A percentile compares a stretch with the other conserved stretches of the same genome.
phyloP scores from a whole-genome alignment of 2,329 filamentous ascomycete species.

The Epicoccum sorghinum region DNA sequence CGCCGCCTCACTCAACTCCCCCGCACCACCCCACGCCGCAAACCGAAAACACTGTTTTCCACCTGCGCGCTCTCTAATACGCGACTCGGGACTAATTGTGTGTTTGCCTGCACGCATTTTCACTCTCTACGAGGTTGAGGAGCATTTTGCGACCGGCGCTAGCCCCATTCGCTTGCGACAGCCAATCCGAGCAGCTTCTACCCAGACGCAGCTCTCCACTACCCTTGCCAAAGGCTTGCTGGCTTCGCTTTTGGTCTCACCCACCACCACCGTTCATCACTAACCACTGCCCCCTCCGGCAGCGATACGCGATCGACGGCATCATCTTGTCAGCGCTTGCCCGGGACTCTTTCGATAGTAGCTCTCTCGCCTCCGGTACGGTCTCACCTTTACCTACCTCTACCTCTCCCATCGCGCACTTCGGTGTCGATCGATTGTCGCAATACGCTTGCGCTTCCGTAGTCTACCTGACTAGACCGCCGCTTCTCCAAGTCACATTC shows the following conservation, averaged over 20 bases:
- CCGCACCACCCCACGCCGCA: slow-evolving; percentile 36
- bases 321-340: slow-evolving; percentile 56
- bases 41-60: slow-evolving; percentile 31
- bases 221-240: slow-evolving; percentile 49
- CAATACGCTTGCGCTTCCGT: slow-evolving; percentile 38
- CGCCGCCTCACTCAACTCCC: slow-evolving; percentile 35
- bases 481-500: slow-evolving; percentile 36
- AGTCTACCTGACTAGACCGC: slow-evolving; percentile 36
- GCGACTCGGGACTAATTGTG: slow-evolving; percentile 28
- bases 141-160: slow-evolving; percentile 38
- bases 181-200: slow-evolving; percentile 36
- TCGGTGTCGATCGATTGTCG: slow-evolving; percentile 43
- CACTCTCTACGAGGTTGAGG: slow-evolving; percentile 38
- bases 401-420: slow-evolving; percentile 22
- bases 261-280: slow-evolving; percentile 31
- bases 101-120: slow-evolving; percentile 36
- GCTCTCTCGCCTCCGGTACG: slow-evolving; percentile 78
- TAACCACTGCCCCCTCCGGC: slow-evolving; percentile 32
- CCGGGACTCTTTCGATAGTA: slow-evolving; percentile 99
- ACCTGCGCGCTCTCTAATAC: slow-evolving; percentile 42
- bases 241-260: slow-evolving; percentile 50
- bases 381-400: slow-evolving; percentile 30
- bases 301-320: slow-evolving; percentile 31
- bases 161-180: slow-evolving; percentile 37
- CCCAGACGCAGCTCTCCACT: slow-evolving; percentile 30